phyloP scores from a whole-genome alignment of 371 early-diverging fungal species.

The Apophysomyces sp. region DNA sequence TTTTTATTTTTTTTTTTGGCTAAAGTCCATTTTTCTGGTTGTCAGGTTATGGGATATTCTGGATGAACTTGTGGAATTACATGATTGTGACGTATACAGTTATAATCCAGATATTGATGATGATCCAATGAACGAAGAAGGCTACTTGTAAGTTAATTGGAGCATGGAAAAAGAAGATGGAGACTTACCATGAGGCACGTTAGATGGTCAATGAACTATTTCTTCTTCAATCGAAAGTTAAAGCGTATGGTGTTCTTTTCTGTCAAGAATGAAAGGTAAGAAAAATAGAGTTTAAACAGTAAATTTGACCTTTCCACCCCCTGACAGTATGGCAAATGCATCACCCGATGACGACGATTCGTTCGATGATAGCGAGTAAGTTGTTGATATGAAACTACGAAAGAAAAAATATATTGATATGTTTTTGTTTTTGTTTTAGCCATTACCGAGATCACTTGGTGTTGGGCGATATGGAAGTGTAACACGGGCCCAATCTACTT shows the following conservation, averaged over 20 bases:
- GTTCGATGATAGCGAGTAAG: constrained; percentile 20
- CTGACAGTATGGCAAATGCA: constrained; percentile 31
- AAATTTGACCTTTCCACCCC: neutral
- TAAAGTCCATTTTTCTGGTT: neutral
- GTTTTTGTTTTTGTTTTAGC: constrained; percentile 13
- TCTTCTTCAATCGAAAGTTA: constrained; percentile 88
- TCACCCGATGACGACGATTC: constrained; percentile 29
- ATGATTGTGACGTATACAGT: constrained; percentile 85
- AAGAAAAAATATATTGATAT: constrained; percentile 2
- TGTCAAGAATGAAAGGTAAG: constrained; percentile 79
- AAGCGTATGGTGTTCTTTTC: constrained; percentile 91
- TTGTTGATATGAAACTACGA: neutral
- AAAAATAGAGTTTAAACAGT: neutral
- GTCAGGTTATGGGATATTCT: constrained; percentile 76
- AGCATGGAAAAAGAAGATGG: neutral
- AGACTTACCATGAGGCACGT: no score
- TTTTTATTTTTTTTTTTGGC: neutral
- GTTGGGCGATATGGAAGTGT: constrained; percentile 47
- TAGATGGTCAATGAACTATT: constrained; percentile 93
- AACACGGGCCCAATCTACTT: constrained; percentile 9
- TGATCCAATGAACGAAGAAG: constrained; percentile 82
- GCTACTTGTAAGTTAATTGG: constrained; percentile 39
- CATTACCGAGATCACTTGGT: constrained; percentile 37
- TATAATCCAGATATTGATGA: constrained; percentile 84
- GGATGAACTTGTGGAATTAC: constrained; percentile 77